Evolutionary conservation across 176 grass and related monocot genomes (phyloP).

Genomic region (Microstegium vimineum): DNA sequence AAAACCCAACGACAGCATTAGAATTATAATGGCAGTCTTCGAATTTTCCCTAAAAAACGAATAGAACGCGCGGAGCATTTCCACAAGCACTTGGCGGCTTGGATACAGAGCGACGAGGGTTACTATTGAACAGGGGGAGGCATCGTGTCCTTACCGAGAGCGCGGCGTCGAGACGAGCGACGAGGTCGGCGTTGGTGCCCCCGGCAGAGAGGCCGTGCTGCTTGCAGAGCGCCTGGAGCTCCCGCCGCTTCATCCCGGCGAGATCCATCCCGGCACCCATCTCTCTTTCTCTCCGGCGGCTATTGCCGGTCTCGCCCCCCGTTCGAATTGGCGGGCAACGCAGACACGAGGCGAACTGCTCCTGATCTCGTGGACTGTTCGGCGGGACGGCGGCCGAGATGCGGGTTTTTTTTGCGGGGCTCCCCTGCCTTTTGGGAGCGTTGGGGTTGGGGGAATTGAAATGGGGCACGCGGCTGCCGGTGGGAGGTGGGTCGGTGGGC

Average conservation of each 20-base stretch:
- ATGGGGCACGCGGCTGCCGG: no score
- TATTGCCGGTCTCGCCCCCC: not conserved
- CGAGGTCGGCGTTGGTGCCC: constrained; percentile 40
- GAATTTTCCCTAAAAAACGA: not conserved
- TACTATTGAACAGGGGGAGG: no score
- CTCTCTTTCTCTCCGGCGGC: no score
- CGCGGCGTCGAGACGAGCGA: constrained; percentile 18
- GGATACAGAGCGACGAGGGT: not conserved
- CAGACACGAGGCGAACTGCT: not conserved
- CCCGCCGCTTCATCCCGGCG: constrained; percentile 36
- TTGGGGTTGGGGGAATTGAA: not conserved
- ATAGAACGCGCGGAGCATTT: not conserved
- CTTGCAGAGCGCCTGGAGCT: constrained; percentile 64
- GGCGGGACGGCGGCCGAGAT: not conserved
- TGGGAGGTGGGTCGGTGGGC: not conserved
- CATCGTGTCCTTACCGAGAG: constrained; percentile 34
- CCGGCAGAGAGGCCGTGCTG: constrained; percentile 39
- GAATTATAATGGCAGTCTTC: not conserved
- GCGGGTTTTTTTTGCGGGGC: not conserved
- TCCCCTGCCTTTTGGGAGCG: not conserved
- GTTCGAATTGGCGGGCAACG: not conserved
- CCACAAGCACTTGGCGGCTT: not conserved
- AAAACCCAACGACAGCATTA: not conserved
- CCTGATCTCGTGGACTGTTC: not conserved
- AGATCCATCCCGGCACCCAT: constrained; percentile 22